Percentiles rank a stretch among this genome's conserved stretches.
Evolutionary conservation across 805 yeast genomes (phyloP).

Genomic region (Myxozyma neglecta): DNA sequence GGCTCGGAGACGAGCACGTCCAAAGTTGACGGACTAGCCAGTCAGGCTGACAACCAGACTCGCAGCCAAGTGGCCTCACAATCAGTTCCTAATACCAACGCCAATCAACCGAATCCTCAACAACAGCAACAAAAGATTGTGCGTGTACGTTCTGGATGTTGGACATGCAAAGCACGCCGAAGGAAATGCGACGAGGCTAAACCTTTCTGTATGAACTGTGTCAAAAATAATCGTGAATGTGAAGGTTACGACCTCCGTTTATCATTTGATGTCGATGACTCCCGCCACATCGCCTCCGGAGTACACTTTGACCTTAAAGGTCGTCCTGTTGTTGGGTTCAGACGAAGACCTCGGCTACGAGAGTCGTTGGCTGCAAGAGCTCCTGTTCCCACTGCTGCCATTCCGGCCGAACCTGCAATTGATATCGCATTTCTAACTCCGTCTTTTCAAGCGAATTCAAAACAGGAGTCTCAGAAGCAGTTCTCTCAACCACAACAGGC

Average conservation of each 20-base stretch:
- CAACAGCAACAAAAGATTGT: slow-evolving; percentile 26
- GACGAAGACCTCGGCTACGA: slow-evolving; percentile 29
- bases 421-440: slow-evolving; percentile 19
- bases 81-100: no score
- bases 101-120: background rate
- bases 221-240: slow-evolving; percentile 33
- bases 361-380: slow-evolving; percentile 28
- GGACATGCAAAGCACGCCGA: slow-evolving; percentile 63
- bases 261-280: slow-evolving; percentile 33
- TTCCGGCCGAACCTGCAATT: slow-evolving; percentile 2
- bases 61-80: no score
- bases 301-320: slow-evolving; percentile 29
- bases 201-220: slow-evolving; percentile 57
- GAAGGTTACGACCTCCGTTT: slow-evolving; percentile 33
- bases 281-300: slow-evolving; percentile 27
- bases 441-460: background rate
- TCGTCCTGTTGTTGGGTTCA: slow-evolving; percentile 29
- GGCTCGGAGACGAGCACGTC: no score
- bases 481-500: background rate
- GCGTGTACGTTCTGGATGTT: slow-evolving; percentile 50
- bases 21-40: no score
- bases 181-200: slow-evolving; percentile 66
- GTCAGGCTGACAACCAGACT: no score
- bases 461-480: background rate
- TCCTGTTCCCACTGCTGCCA: background rate